Evolutionary conservation across 2,329 filamentous ascomycete species (phyloP), one percentile per base, ranked within the genome.

Genomic region (Ceratocystiopsis sp.): DNA sequence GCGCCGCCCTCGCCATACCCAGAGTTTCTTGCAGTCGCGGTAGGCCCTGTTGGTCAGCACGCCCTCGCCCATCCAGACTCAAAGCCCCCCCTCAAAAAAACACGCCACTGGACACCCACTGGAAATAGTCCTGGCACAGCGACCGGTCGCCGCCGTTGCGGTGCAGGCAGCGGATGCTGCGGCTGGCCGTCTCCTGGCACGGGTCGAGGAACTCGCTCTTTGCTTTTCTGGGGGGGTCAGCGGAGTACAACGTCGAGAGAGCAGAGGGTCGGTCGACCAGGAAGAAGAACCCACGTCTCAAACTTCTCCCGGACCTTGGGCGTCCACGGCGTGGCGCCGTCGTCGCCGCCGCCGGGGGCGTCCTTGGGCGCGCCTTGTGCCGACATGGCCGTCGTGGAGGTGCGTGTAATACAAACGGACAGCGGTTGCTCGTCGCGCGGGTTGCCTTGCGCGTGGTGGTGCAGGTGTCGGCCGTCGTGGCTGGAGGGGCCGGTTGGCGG

Each of bases 101-200:
- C 12, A 3, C 18, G 7, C 16, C 6, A n/a, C 7, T 3, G 25
- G 16, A 3, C 17, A 44, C 39, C 18, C 59, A 95, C 86, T 95
- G 84, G 57, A 98, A 96, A 58, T 93, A 96, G 60, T 96, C 89
- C 50, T 72, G 70, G 58, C 91, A 98, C 81, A 96, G 82, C n/a
- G 78, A 68, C 51, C 78, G 74, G 57, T 96, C 85, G 14, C 84
- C 87, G 18, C 73, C 78, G 59, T 98, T 98, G 18, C 91, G 75
- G 57, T 86, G 80, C 56, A 98, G 65, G 56, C 91, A 98, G 59
- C 76, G 79, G 52, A 95, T 78, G 61, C 87, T 95, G 56, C 74
- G 73, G 51, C 80, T 68, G 9, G 91, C 89, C 6, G 85, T 85
- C 54, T 94, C 89, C 59, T 96, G 89, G 61, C 91, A 98, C 2